These are phyloP conservation scores for Scedosporium aurantiacum DNA, from an alignment of 2,329 filamentous ascomycete genomes.

Conservation along the genomic window DNA sequence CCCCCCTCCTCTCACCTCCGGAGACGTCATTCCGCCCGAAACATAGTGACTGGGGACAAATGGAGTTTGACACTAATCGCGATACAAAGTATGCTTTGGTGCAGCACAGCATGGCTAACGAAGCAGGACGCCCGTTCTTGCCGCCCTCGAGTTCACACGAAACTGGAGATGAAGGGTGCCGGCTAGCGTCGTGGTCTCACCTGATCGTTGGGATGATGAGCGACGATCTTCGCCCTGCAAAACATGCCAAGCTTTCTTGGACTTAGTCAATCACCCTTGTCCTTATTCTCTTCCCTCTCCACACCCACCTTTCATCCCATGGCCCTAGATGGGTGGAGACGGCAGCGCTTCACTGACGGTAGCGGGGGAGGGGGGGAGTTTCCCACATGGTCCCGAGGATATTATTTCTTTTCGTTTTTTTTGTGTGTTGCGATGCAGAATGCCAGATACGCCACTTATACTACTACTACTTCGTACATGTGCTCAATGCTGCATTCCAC, in stretches of 20 bases:
- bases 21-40: neutral
- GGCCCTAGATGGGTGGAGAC: neutral
- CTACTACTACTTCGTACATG: too few relatives aligned
- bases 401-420: neutral
- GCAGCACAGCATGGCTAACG: neutral
- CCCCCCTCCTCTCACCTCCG: neutral
- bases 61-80: neutral
- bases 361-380: neutral
- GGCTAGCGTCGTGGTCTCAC: neutral
- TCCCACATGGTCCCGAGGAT: neutral
- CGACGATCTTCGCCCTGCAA: neutral
- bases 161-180: neutral
- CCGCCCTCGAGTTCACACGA: neutral
- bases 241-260: neutral
- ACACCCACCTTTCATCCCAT: neutral
- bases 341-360: neutral
- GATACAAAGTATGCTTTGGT: neutral
- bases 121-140: neutral
- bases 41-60: neutral
- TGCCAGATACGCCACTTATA: too few relatives aligned
- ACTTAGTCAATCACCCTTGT: neutral
- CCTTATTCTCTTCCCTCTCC: neutral
- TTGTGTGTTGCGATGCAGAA: too few relatives aligned
- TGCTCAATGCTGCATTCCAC: too few relatives aligned
- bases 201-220: neutral